A percentile compares a stretch with the other conserved stretches of the same genome.
phyloP scores from a whole-genome alignment of 176 grass and related monocot genomes.

The barley (Hordeum vulgare) region MorexV3_pseudomolecules_assembly NC_058522.1:355613593-355614092 shows the following conservation, averaged over 20 bases:
- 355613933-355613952: not conserved
- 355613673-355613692: not conserved
- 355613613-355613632: too few relatives aligned
- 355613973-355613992: not conserved
- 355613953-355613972: not conserved
- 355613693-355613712: not conserved
- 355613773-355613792: not conserved
- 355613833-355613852: not conserved
- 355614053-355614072: not conserved
- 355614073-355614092: not conserved
- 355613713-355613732: not conserved
- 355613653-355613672: not conserved
- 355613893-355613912: not conserved
- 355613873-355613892: not conserved
- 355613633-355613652: not conserved
- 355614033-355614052: not conserved
- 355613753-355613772: not conserved
- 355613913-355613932: not conserved
- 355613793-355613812: not conserved
- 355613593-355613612: not conserved
- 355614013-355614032: constrained; percentile 3
- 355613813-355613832: not conserved
- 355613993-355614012: not conserved
- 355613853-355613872: not conserved
- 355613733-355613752: not conserved